A percentile compares a stretch with the other conserved stretches of the same genome.
Evolutionary conservation across 2,329 filamentous ascomycete species (phyloP).

Genomic region (Calonectria pauciramosa): DNA sequence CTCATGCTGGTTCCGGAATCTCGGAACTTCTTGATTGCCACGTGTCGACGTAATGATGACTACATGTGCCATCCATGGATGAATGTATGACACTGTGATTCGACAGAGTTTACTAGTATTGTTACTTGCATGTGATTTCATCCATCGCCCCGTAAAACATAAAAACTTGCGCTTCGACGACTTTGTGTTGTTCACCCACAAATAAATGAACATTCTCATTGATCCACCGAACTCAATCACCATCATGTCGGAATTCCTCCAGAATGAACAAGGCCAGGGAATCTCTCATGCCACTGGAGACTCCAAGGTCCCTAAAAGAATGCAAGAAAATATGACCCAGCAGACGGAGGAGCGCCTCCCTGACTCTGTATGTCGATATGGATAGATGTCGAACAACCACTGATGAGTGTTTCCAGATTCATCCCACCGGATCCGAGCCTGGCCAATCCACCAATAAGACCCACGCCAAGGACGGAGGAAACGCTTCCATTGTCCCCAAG

Average conservation of each 20-base stretch:
- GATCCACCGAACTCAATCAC: not conserved
- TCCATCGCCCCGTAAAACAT: not conserved
- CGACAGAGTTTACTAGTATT: not conserved
- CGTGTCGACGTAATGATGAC: not conserved
- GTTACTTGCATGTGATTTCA: not conserved
- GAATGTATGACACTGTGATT: not conserved
- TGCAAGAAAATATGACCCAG: constrained; percentile 29
- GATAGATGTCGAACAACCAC: not conserved
- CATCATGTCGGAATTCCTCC: constrained; percentile 1
- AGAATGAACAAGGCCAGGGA: constrained; percentile 35
- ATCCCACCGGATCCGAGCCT: constrained; percentile 35
- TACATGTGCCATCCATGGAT: not conserved
- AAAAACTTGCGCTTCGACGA: not conserved
- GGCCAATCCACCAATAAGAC: constrained; percentile 34
- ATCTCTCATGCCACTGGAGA: constrained; percentile 38
- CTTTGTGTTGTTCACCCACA: no score
- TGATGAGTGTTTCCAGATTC: constrained; percentile 31
- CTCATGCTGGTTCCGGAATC: not conserved
- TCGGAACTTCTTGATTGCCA: not conserved
- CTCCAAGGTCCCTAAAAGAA: constrained; percentile 31
- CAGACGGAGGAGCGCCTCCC: constrained; percentile 37
- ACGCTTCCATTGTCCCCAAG: constrained; percentile 38
- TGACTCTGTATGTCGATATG: constrained; percentile 29
- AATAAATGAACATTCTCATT: not conserved
- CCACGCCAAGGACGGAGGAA: constrained; percentile 35